Conservation (phyloP, 805 yeast species). For the Lipomyces sp. region DNA sequence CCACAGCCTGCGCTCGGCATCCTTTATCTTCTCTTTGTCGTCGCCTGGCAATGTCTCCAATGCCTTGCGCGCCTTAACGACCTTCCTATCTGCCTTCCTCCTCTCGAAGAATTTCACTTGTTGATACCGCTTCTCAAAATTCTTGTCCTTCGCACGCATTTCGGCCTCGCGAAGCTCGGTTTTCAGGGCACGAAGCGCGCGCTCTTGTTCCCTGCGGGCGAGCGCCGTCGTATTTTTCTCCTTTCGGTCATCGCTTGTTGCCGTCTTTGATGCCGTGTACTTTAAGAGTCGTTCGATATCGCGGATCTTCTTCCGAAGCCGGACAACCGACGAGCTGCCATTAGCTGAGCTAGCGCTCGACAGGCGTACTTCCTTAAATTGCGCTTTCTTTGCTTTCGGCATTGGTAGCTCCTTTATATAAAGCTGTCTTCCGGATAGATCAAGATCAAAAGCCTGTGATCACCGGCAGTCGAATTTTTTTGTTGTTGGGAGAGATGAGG, state of each 20-base stretch:
- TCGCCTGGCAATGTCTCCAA: background rate
- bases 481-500: too few species aligned
- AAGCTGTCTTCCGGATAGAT: too few species aligned
- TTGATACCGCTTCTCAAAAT: conserved; percentile 71
- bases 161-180: conserved; percentile 54
- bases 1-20: background rate
- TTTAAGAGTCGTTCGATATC: conserved; percentile 70
- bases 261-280: conserved; percentile 35
- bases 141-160: conserved; percentile 46
- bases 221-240: conserved; percentile 61
- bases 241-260: conserved; percentile 52
- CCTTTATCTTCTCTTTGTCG: background rate
- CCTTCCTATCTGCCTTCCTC: conserved; percentile 30
- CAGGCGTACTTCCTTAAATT: conserved; percentile 8
- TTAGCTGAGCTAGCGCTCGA: background rate
- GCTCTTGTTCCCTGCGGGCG: conserved; percentile 47
- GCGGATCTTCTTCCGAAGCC: conserved; percentile 79
- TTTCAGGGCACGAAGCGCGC: conserved; percentile 64
- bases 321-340: conserved; percentile 18
- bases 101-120: conserved; percentile 77
- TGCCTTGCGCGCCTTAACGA: conserved; percentile 9
- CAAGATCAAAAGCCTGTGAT: too few species aligned
- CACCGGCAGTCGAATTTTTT: too few species aligned
- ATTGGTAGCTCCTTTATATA: too few species aligned
- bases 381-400: conserved; percentile 1